These are phyloP conservation scores for Aspergillus texensis DNA, from an alignment of 2,329 filamentous ascomycete genomes.

Conservation along the genomic window DNA sequence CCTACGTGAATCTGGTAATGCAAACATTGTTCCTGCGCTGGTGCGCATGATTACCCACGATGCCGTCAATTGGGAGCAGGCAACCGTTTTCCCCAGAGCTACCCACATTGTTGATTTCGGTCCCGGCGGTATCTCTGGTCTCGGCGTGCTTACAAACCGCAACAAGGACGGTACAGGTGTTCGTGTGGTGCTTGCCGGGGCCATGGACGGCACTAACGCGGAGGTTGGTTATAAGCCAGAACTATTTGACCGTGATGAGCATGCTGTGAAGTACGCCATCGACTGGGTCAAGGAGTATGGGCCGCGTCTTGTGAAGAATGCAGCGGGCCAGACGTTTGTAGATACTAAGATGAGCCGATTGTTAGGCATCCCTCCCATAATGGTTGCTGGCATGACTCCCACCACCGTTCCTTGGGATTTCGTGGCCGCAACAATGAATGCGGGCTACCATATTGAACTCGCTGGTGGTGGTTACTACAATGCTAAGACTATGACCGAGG, in stretches of 20 bases:
- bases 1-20: conserved; percentile 68
- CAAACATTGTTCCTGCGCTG: conserved; percentile 82
- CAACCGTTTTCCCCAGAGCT: conserved; percentile 84
- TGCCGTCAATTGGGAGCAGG: conserved; percentile 93
- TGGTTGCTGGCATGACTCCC: conserved; percentile 93
- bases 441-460: conserved; percentile 91
- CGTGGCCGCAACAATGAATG: conserved; percentile 88
- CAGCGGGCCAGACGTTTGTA: conserved; percentile 84
- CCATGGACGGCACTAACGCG: conserved; percentile 84
- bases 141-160: conserved; percentile 93
- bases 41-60: conserved; percentile 94
- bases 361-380: conserved; percentile 78
- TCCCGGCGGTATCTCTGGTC: conserved; percentile 92
- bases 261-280: conserved; percentile 90
- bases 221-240: conserved; percentile 98
- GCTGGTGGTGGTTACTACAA: conserved; percentile 89
- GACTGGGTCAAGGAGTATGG: conserved; percentile 99
- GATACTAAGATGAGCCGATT: conserved; percentile 95
- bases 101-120: conserved; percentile 97
- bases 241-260: conserved; percentile 93
- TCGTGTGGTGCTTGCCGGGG: conserved; percentile 89
- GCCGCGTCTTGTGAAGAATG: conserved; percentile 87
- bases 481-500: conserved; percentile 78
- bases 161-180: conserved; percentile 99
- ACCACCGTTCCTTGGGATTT: conserved; percentile 89